Percentiles rank a stretch among this genome's conserved stretches.
Conservation (phyloP, 768 basidiomycete species). For the Kwoniella mangroviensis region DNA sequence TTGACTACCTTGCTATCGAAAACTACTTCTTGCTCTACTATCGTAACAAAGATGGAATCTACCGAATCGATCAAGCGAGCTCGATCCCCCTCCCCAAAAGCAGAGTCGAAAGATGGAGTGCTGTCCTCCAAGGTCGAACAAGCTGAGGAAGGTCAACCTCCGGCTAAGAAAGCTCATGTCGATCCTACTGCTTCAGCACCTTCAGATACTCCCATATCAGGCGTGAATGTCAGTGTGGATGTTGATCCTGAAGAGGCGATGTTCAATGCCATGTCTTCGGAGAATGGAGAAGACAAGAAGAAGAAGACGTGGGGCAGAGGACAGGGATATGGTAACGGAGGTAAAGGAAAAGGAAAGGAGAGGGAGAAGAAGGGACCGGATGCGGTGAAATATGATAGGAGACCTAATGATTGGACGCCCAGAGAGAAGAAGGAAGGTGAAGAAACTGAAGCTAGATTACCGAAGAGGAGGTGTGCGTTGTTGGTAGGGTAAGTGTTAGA, state of each 20-base stretch:
- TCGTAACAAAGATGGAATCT: slow-evolving; percentile 1
- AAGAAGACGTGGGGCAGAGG: slow-evolving; percentile 8
- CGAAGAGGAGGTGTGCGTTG: slow-evolving; percentile 45
- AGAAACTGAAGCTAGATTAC: slow-evolving; percentile 34
- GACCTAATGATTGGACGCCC: slow-evolving; percentile 14
- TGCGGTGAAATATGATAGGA: slow-evolving; percentile 9
- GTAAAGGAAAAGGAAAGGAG: slow-evolving; percentile 20
- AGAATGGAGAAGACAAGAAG: slow-evolving; percentile 3
- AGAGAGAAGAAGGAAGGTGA: slow-evolving; percentile 25
- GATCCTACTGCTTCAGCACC: slow-evolving; percentile 18
- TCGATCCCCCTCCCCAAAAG: slow-evolving; percentile 13
- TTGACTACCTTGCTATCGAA: neutral
- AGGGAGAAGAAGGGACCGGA: slow-evolving; percentile 9
- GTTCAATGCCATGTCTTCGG: slow-evolving; percentile 13
- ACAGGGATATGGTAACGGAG: slow-evolving; percentile 16
- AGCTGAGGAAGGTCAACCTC: neutral
- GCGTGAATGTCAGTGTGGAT: neutral
- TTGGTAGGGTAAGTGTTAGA: slow-evolving; percentile 38
- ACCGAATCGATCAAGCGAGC: slow-evolving; percentile 19
- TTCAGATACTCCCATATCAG: slow-evolving; percentile 6
- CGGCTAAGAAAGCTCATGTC: slow-evolving; percentile 22
- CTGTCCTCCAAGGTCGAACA: neutral
- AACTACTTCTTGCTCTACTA: neutral
- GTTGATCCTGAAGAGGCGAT: slow-evolving; percentile 24
- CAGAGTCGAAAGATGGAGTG: neutral